A percentile compares a stretch with the other conserved stretches of the same genome.
Conservation (phyloP, 2,329 filamentous ascomycete genomes). For the Lachnellula hyalina region DNA sequence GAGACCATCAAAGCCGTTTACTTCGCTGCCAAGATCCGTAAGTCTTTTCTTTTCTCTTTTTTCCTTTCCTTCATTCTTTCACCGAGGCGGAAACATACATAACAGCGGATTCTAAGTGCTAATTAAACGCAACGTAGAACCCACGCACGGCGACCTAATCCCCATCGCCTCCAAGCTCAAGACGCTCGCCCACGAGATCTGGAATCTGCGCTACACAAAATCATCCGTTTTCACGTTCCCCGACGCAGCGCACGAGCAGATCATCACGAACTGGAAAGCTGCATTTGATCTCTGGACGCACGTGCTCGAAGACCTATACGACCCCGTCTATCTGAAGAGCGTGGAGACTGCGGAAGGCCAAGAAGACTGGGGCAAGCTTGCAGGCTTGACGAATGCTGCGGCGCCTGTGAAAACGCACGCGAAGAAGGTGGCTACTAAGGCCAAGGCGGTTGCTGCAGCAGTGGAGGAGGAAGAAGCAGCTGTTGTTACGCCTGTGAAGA, state of each 20-base stretch:
- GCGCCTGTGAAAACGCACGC: background rate
- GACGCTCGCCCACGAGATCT: conserved; percentile 7
- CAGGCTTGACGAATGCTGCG: background rate
- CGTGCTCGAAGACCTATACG: conserved; percentile 5
- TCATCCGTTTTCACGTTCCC: conserved; percentile 1
- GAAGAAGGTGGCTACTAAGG: background rate
- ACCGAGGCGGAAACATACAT: background rate
- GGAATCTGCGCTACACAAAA: conserved; percentile 5
- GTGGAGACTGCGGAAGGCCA: conserved; percentile 1
- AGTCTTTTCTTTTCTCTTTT: too few relatives aligned
- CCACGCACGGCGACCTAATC: conserved; percentile 2
- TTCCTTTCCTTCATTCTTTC: too few relatives aligned
- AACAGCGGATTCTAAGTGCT: too few relatives aligned
- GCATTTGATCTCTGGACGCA: conserved; percentile 6
- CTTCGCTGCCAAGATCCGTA: conserved; percentile 6
- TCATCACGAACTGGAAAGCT: conserved; percentile 10
- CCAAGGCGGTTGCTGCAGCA: background rate
- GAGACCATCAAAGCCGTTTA: conserved; percentile 6
- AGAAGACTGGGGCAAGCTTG: conserved; percentile 2
- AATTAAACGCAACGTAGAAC: background rate
- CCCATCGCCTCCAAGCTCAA: conserved; percentile 4
- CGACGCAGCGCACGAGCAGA: conserved; percentile 3
- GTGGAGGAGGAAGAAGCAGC: background rate
- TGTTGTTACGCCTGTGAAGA: background rate
- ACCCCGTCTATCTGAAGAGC: background rate